A percentile compares a stretch with the other conserved stretches of the same genome.
phyloP scores from a whole-genome alignment of 2,329 filamentous ascomycete genomes.

The Amauroascus verrucosus region DNA sequence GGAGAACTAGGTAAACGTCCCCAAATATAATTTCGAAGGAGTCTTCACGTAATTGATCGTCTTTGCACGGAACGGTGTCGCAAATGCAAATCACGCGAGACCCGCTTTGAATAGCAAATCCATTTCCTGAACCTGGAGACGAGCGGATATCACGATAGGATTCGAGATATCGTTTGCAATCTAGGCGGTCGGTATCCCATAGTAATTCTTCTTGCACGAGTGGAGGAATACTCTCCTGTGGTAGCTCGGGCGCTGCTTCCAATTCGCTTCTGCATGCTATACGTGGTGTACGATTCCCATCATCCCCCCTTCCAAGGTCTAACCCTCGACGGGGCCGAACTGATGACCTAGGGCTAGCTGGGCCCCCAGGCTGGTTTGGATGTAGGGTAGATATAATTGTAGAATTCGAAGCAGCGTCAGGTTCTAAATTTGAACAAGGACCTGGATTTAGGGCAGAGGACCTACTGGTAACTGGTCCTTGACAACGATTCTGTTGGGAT shows the following conservation, averaged over 20 bases:
- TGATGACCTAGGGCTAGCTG: background rate
- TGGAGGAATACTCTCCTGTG: background rate
- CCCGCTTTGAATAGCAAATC: constrained; percentile 10
- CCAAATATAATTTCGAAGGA: constrained; percentile 24
- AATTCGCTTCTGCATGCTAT: background rate
- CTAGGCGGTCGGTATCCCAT: background rate
- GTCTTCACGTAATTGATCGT: constrained; percentile 18
- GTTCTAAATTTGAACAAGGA: too few relatives aligned
- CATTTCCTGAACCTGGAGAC: background rate
- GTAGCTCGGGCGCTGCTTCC: background rate
- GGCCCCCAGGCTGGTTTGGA: background rate
- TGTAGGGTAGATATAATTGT: background rate
- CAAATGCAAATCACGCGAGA: constrained; percentile 12
- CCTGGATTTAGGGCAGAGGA: background rate
- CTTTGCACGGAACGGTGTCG: constrained; percentile 5
- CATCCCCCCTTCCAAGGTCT: background rate
- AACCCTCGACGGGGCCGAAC: background rate
- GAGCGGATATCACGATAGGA: constrained; percentile 9
- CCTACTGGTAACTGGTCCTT: too few relatives aligned
- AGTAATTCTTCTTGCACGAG: background rate
- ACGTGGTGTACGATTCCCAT: background rate
- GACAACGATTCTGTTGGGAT: too few relatives aligned
- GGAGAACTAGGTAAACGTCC: constrained; percentile 25
- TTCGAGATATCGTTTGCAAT: background rate
- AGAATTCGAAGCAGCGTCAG: background rate